Evolutionary conservation across 2,329 filamentous ascomycete genomes (phyloP).

Genomic region (Nothophoma quercina): DNA sequence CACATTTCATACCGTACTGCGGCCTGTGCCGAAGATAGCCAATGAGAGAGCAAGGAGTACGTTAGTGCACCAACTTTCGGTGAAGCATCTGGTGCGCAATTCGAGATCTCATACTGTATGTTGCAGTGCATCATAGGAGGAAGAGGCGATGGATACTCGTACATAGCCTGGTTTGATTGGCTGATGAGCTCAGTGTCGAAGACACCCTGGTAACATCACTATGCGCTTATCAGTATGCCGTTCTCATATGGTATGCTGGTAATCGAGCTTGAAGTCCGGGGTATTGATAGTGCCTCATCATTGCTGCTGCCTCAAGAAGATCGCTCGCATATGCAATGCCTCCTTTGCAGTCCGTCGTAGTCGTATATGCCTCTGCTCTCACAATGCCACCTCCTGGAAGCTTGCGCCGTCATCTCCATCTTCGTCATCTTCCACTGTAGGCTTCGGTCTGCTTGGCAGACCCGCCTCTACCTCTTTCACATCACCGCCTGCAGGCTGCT

Average conservation of each 20-base stretch:
- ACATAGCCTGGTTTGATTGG: not conserved
- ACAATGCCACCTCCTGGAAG: slow-evolving; percentile 43
- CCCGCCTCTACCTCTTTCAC: slow-evolving; percentile 39
- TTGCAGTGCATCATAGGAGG: too few species aligned
- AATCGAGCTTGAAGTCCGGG: not conserved
- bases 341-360: not conserved
- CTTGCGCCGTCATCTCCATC: slow-evolving; percentile 40
- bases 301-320: not conserved
- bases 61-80: not conserved
- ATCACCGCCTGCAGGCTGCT: slow-evolving; percentile 28
- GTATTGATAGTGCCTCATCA: not conserved
- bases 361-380: not conserved
- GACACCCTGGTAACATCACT: not conserved
- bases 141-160: not conserved
- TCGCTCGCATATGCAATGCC: slow-evolving; percentile 4
- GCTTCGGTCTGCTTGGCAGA: slow-evolving; percentile 37
- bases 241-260: too few species aligned
- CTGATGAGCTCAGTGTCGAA: not conserved
- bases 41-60: slow-evolving; percentile 7
- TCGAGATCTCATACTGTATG: too few species aligned
- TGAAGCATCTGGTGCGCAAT: not conserved
- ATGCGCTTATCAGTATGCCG: not conserved
- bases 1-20: slow-evolving; percentile 4
- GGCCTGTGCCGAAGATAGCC: not conserved
- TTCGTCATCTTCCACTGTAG: slow-evolving; percentile 40